Evolutionary conservation across 2,329 filamentous ascomycete species (phyloP), one percentile per base, ranked within the genome.

Genomic region (Fonsecaea monophora): DNA sequence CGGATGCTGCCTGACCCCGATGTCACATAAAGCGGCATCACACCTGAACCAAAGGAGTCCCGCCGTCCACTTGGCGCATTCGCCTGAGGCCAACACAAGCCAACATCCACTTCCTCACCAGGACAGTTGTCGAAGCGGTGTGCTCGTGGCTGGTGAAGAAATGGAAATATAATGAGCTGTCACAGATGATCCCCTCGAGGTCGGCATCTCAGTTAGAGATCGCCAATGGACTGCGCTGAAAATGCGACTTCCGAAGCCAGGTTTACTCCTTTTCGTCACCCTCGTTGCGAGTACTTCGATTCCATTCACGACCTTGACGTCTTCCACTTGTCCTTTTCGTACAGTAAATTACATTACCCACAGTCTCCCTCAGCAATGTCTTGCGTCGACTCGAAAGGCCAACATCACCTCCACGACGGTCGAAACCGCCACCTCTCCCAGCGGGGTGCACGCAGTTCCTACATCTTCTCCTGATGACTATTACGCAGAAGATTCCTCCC

Each of bases 341-440:
- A 92, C 89, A 1, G 88, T 92, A 75, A 94, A 94, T 78, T 92
- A 94, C 78, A 92, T 94, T 69, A 94, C 90, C 10, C 90, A 94
- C 72, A 88, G 86, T 1, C 80, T 94, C 45, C 90, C 90, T 10
- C 90, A 92, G 76, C 90, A 91, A 80, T 94, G 91, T 75, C 82
- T 92, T 25, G 87, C 86, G 57, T 88, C 86, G 18, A 78, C 74
- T 63, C 68, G 64, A 35, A 60, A 64, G 32, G 53, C 65, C 75
- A 13, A 71, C 38, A 60, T 66, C 3, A 72, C 69, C 12, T 63
- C 68, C 38, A 67, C 58, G 15, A 60, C 64, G n/a, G 54, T 54
- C 42, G 61, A 60, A 32, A 61, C 59, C 53, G 42, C 37, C 32
- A 25, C 21, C 54, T 35, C n/a, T 37, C 60, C 53, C 21, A 55